phyloP scores from a whole-genome alignment of 345 rosid genomes.

The Clausena lansium region DNA sequence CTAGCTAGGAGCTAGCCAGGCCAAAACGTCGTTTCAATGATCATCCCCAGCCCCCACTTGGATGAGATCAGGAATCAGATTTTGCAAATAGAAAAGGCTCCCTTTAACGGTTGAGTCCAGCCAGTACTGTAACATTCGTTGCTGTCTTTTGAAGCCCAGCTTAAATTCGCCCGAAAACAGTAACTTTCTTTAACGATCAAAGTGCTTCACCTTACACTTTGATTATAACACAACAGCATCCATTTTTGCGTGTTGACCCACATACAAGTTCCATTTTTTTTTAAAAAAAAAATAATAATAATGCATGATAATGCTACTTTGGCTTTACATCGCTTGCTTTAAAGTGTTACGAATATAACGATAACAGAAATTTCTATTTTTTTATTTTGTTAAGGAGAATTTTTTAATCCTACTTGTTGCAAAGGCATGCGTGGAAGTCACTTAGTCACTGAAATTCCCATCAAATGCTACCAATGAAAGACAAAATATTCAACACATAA shows the following conservation, averaged over 20 bases:
- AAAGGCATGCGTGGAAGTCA: constrained; percentile 20
- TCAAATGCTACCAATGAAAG: constrained; percentile 2
- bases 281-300: too few species aligned
- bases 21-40: background rate
- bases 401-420: constrained; percentile 4
- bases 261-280: too few species aligned
- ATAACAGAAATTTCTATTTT: background rate
- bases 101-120: constrained; percentile 15
- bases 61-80: constrained; percentile 24
- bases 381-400: background rate
- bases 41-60: constrained; percentile 11
- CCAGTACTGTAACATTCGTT: background rate
- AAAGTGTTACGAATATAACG: background rate
- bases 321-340: background rate
- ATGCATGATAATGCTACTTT: background rate
- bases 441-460: constrained; percentile 3
- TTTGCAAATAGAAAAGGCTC: background rate
- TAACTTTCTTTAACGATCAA: background rate
- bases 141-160: constrained; percentile 8
- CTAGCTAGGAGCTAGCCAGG: background rate
- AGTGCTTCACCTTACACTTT: background rate
- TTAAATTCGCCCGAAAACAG: background rate
- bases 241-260: too few species aligned
- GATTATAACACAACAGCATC: background rate
- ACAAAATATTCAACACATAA: background rate